phyloP scores from a whole-genome alignment of 1,139 yeast genomes.

The Nakaseomyces delphensis region DNA sequence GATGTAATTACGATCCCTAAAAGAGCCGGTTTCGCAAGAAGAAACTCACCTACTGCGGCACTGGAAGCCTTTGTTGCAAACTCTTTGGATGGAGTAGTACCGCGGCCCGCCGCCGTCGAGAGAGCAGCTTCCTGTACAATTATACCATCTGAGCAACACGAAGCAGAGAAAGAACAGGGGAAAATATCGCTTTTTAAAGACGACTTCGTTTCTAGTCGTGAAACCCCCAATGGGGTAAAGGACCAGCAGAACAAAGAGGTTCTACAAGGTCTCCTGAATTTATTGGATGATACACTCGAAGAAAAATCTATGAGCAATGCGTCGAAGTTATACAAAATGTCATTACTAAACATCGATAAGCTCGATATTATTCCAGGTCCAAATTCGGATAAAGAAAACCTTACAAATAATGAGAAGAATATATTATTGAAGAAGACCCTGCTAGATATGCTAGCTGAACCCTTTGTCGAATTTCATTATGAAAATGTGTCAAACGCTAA shows the following conservation, averaged over 20 bases:
- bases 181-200: constrained; percentile 3
- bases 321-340: constrained; percentile 4
- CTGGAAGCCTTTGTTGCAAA: constrained; percentile 3
- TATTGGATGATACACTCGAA: constrained; percentile 3
- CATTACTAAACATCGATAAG: constrained; percentile 5
- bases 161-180: background rate
- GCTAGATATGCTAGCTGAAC: constrained; percentile 66
- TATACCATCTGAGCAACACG: background rate
- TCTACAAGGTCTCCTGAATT: background rate
- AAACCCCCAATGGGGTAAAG: background rate
- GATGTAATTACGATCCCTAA: constrained; percentile 1
- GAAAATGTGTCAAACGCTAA: constrained; percentile 26
- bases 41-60: constrained; percentile 1
- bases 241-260: background rate
- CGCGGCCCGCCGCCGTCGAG: background rate
- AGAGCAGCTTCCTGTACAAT: constrained; percentile 1
- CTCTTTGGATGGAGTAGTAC: background rate
- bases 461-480: constrained; percentile 45
- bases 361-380: constrained; percentile 2
- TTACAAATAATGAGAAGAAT: constrained; percentile 7
- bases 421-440: constrained; percentile 42
- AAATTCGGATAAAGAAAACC: constrained; percentile 8
- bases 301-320: constrained; percentile 4
- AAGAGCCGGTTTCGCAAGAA: background rate
- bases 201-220: background rate